Conservation (phyloP, 129 eudicot genomes). For the Ambrosia artemisiifolia region DNA sequence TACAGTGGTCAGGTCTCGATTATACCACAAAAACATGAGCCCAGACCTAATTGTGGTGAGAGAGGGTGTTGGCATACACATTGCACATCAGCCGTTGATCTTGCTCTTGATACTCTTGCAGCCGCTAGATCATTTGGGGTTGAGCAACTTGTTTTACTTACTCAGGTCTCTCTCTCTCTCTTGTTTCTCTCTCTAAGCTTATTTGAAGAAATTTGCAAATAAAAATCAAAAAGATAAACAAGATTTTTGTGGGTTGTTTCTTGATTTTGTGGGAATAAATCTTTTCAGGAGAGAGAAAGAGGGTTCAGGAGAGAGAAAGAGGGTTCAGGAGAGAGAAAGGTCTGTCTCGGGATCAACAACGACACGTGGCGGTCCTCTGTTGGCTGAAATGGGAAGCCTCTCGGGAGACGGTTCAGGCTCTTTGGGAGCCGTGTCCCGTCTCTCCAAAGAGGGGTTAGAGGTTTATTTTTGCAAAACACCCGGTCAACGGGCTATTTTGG, state of each 20-base stretch:
- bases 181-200: background rate
- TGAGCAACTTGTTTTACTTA: constrained; percentile 85
- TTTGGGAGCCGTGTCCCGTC: no score
- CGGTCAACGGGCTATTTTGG: no score
- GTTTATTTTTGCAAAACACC: no score
- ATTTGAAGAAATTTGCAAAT: background rate
- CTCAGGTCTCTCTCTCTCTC: constrained; percentile 55
- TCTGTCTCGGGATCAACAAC: no score
- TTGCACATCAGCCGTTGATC: constrained; percentile 99
- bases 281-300: no score
- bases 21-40: constrained; percentile 96
- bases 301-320: no score
- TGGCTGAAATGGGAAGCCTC: no score
- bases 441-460: no score
- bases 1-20: constrained; percentile 94
- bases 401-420: no score
- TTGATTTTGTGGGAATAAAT: background rate
- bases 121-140: constrained; percentile 99
- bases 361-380: no score
- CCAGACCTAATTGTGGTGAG: constrained; percentile 93
- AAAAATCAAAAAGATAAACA: background rate
- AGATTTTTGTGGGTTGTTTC: constrained; percentile 12
- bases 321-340: no score
- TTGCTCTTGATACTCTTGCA: constrained; percentile 85
- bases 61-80: constrained; percentile 96